A percentile compares a stretch with the other conserved stretches of the same genome.
Evolutionary conservation across 202 grass and related monocot genomes (phyloP).

Genomic region (Zizania palustris): DNA sequence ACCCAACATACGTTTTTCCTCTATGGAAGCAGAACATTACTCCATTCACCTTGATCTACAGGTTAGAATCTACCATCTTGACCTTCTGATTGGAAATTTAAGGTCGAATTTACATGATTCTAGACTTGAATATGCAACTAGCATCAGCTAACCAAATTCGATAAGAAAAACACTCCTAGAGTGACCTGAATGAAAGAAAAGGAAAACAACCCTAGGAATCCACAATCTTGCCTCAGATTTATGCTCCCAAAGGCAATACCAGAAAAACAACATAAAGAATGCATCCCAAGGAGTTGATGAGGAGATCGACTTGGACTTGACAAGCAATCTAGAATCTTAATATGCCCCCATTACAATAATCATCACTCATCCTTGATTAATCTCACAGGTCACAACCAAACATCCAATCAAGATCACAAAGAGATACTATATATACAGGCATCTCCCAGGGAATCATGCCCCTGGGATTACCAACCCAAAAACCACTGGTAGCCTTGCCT

Average conservation of each 20-base stretch:
- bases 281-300: neutral
- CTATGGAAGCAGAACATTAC: neutral
- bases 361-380: slow-evolving; percentile 11
- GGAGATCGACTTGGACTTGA: neutral
- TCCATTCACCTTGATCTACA: neutral
- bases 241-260: neutral
- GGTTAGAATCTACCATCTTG: no score
- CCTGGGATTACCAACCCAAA: slow-evolving; percentile 4
- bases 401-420: neutral
- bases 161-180: neutral
- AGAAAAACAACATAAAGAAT: neutral
- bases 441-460: slow-evolving; percentile 39
- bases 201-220: neutral
- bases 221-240: slow-evolving; percentile 1
- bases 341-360: neutral
- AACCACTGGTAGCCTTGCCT: neutral
- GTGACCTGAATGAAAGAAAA: neutral
- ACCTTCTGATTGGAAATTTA: neutral
- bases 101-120: no score
- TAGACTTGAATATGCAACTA: no score
- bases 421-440: neutral
- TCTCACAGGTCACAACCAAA: neutral
- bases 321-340: neutral
- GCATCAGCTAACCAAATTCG: neutral
- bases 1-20: neutral